Evolutionary conservation across 2,329 filamentous ascomycete genomes (phyloP).

Genomic region (Fusarium nygamai): DNA sequence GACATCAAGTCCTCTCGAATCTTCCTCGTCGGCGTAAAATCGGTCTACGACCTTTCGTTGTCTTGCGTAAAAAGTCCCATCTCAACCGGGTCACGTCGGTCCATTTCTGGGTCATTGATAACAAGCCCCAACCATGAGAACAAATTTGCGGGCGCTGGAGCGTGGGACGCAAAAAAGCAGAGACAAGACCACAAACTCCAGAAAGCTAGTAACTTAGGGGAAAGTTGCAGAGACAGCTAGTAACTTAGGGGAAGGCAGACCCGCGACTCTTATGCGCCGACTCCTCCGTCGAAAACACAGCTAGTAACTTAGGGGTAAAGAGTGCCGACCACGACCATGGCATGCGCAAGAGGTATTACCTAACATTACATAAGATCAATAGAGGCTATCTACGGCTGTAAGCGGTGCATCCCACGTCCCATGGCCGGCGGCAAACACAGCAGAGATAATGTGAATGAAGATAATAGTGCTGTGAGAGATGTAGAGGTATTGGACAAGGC

Average conservation of each 20-base stretch:
- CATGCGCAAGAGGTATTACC: conserved; percentile 31
- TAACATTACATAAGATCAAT: conserved; percentile 44
- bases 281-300: conserved; percentile 35
- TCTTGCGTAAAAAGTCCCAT: conserved; percentile 1
- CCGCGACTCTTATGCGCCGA: conserved; percentile 38
- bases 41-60: conserved; percentile 3
- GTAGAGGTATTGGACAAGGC: conserved; percentile 27
- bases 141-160: conserved; percentile 30
- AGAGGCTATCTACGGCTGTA: conserved; percentile 38
- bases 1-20: background rate
- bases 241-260: conserved; percentile 41
- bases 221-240: conserved; percentile 38
- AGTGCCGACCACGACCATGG: conserved; percentile 31
- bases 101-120: conserved; percentile 10
- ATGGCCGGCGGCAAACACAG: conserved; percentile 16
- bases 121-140: background rate
- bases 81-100: conserved; percentile 6
- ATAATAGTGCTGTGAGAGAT: background rate
- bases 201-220: conserved; percentile 39
- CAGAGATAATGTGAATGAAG: background rate
- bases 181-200: conserved; percentile 2
- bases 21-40: conserved; percentile 1
- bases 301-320: conserved; percentile 43
- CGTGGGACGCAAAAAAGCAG: conserved; percentile 2
- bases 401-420: conserved; percentile 40